Percentiles rank a stretch among this genome's conserved stretches.
Evolutionary conservation across 768 basidiomycete genomes (phyloP).

Genomic region (Boletus tomentosulus): DNA sequence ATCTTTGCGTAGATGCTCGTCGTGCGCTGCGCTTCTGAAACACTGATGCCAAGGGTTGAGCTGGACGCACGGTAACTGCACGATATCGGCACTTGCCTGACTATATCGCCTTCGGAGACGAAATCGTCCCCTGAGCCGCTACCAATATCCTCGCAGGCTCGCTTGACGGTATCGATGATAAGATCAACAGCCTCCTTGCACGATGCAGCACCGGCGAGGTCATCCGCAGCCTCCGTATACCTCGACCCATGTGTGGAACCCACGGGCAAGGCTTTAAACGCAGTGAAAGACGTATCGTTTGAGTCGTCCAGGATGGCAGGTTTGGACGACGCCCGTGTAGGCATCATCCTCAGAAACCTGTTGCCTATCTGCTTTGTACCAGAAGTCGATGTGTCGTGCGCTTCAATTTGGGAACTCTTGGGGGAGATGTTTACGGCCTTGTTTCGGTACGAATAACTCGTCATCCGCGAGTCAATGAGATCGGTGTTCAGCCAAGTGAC

Average conservation of each 20-base stretch:
- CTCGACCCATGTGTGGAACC: slow-evolving; percentile 49
- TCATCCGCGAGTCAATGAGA: slow-evolving; percentile 65
- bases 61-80: neutral
- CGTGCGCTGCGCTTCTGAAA: slow-evolving; percentile 78
- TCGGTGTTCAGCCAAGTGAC: slow-evolving; percentile 73
- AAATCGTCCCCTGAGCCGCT: slow-evolving; percentile 41
- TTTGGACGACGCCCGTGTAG: neutral
- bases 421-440: slow-evolving; percentile 34
- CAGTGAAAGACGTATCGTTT: slow-evolving; percentile 51
- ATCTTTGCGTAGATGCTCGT: slow-evolving; percentile 88
- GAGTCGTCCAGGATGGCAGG: slow-evolving; percentile 35
- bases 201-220: slow-evolving; percentile 54
- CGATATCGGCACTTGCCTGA: slow-evolving; percentile 50
- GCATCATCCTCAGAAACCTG: slow-evolving; percentile 30
- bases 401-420: neutral
- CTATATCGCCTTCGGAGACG: slow-evolving; percentile 66
- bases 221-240: slow-evolving; percentile 57
- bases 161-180: slow-evolving; percentile 66
- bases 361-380: slow-evolving; percentile 6
- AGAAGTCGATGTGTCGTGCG: neutral
- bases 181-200: slow-evolving; percentile 76
- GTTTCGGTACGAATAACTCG: slow-evolving; percentile 86
- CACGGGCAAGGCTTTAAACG: slow-evolving; percentile 78
- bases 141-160: slow-evolving; percentile 65
- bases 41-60: slow-evolving; percentile 37